Evolutionary conservation across 1,284 basidiomycete species (phyloP).

Genomic region (Puccinia sorghi): DNA sequence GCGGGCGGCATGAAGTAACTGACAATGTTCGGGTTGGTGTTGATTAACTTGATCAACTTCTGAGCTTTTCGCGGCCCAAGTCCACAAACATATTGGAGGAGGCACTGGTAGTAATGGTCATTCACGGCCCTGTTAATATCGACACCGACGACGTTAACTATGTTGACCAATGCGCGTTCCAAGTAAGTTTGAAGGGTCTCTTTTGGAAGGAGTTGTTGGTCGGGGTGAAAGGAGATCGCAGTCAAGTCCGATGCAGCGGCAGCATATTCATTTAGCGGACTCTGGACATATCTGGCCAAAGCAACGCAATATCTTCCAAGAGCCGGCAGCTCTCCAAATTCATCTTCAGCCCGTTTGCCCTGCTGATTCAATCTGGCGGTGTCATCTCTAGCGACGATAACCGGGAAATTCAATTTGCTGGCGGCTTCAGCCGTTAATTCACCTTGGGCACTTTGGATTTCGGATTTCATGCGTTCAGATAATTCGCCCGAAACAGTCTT

Average conservation of each 20-base stretch:
- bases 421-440: constrained; percentile 26
- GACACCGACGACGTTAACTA: constrained; percentile 87
- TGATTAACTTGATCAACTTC: constrained; percentile 77
- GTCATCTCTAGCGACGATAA: constrained; percentile 85
- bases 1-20: constrained; percentile 8
- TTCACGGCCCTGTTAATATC: constrained; percentile 90
- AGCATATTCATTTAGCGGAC: constrained; percentile 88
- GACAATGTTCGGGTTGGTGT: constrained; percentile 64
- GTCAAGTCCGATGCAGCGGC: constrained; percentile 77
- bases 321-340: constrained; percentile 77
- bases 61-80: constrained; percentile 94
- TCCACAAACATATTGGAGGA: constrained; percentile 88
- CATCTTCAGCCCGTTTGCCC: constrained; percentile 78
- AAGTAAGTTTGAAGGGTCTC: constrained; percentile 80
- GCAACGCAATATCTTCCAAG: constrained; percentile 93
- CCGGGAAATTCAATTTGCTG: constrained; percentile 63
- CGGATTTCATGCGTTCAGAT: constrained; percentile 44
- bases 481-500: constrained; percentile 51
- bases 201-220: constrained; percentile 75
- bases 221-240: constrained; percentile 76
- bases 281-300: constrained; percentile 88
- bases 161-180: constrained; percentile 84
- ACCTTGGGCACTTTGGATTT: constrained; percentile 14
- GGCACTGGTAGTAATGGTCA: constrained; percentile 80
- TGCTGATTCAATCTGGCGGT: constrained; percentile 92